Base-by-base conservation (phyloP, 441 rosid species). In the Mallotus repandus region DNA sequence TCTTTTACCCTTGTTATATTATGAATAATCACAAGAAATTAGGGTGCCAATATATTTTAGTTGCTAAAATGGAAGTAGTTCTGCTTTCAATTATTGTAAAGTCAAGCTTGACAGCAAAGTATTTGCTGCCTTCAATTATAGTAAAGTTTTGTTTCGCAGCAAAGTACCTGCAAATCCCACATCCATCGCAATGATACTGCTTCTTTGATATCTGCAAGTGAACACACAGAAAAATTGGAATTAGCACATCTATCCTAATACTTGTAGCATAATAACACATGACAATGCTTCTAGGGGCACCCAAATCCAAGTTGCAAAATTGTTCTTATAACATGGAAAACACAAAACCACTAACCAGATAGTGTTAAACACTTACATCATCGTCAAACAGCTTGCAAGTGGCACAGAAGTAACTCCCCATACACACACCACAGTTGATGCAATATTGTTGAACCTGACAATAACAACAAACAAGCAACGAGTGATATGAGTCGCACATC, bases 81-180 rank as follows among this genome's bases (percentile, higher is more conserved):
- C 35, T 52, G 41, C 41, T 38, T 38, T 38, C 7, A 38, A 38
- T 38, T 38, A 5, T 38, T 38, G 41, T 38, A 38, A 4, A 38
- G 41, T 38, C 41, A 38, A 38, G 41, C 41, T 38, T 38, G 6
- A 38, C 6, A 38, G 4, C 10, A 12, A 13, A 9, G 12, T 16
- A 14, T 4, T n/a, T n/a, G 35, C 9, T 60, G 16, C 21, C 50
- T 10, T 54, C 53, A 16, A n/a, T 32, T 35, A 14, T 25, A 10
- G 10, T 41, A 19, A 73, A 29, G 25, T 49, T 21, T 1, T 54
- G 53, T 75, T 43, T 56, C 70, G 54, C 22, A 72, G 61, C 16
- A 38, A 0, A 12, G 74, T 81, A 94, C 98, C 97, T 91, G 91
- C 99, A 92, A 69, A 94, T 92, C 73, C 98, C 99, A 81, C 99